Conservation (phyloP, 2,329 filamentous ascomycete genomes). For the Dactylellina cionopaga region DNA sequence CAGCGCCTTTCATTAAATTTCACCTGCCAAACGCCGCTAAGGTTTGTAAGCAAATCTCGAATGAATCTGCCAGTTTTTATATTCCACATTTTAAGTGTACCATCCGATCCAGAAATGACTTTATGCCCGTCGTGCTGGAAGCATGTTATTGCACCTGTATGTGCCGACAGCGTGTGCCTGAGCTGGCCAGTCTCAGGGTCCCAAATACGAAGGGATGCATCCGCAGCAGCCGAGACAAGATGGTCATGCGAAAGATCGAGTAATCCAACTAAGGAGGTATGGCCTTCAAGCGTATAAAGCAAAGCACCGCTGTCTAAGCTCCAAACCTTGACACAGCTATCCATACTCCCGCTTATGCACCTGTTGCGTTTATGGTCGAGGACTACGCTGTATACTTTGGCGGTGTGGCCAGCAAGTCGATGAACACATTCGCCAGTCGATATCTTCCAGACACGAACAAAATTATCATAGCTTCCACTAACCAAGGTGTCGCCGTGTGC, state of each 20-base stretch:
- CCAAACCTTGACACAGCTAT: constrained; percentile 98
- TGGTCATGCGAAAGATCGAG: constrained; percentile 88
- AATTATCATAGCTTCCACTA: constrained; percentile 95
- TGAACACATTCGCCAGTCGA: constrained; percentile 91
- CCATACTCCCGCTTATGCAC: constrained; percentile 98
- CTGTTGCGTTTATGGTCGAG: constrained; percentile 89
- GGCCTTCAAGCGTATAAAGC: constrained; percentile 89
- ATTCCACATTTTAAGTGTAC: constrained; percentile 99
- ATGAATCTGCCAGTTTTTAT: constrained; percentile 90
- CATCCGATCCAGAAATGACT: constrained; percentile 94
- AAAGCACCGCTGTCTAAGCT: constrained; percentile 86
- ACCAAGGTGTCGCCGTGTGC: constrained; percentile 95
- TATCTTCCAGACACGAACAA: constrained; percentile 95
- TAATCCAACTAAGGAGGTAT: constrained; percentile 89
- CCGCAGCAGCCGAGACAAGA: constrained; percentile 92
- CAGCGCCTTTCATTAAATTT: constrained; percentile 95
- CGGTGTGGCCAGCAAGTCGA: constrained; percentile 82
- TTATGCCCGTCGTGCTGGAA: constrained; percentile 98
- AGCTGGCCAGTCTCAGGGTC: constrained; percentile 92
- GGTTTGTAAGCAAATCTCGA: constrained; percentile 88
- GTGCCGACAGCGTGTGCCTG: constrained; percentile 87
- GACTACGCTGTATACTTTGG: constrained; percentile 98
- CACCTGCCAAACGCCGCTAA: constrained; percentile 98
- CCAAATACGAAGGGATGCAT: constrained; percentile 96
- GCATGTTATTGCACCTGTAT: constrained; percentile 97